Percentiles rank a stretch among this genome's conserved stretches.
Conservation (phyloP, 805 yeast species). For the Starmera caribaea region DNA sequence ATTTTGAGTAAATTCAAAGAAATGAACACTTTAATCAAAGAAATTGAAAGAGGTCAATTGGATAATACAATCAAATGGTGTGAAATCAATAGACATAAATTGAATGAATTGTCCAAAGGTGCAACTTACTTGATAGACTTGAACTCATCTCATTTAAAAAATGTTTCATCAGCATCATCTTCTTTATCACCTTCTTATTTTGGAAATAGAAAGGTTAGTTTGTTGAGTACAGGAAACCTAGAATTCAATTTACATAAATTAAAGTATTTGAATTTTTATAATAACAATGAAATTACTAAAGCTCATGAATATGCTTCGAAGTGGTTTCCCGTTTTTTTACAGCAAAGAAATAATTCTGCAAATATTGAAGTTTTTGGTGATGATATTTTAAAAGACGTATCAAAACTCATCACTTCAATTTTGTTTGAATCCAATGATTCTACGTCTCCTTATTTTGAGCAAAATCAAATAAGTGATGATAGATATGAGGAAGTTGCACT, state of each 20-base stretch:
- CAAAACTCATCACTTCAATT: conserved; percentile 33
- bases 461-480: conserved; percentile 17
- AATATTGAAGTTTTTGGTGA: conserved; percentile 18
- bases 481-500: conserved; percentile 21
- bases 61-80: conserved; percentile 44
- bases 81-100: conserved; percentile 11
- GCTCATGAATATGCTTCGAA: conserved; percentile 36
- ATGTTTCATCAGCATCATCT: conserved; percentile 14
- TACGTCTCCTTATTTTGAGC: conserved; percentile 14
- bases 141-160: conserved; percentile 1
- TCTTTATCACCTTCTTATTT: conserved; percentile 9
- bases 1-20: conserved; percentile 27
- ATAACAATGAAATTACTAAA: conserved; percentile 13
- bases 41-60: conserved; percentile 26
- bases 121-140: too few relatives aligned
- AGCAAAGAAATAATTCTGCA: too few relatives aligned
- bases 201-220: conserved; percentile 14
- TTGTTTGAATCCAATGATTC: conserved; percentile 13
- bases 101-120: neutral
- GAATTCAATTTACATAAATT: conserved; percentile 36
- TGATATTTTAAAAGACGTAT: conserved; percentile 26
- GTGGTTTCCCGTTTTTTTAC: conserved; percentile 29
- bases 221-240: conserved; percentile 12
- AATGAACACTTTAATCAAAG: conserved; percentile 32
- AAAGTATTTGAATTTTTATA: conserved; percentile 27